Evolutionary conservation across 176 grass and related monocot genomes (phyloP).

Genomic region (Raddia distichophylla): DNA sequence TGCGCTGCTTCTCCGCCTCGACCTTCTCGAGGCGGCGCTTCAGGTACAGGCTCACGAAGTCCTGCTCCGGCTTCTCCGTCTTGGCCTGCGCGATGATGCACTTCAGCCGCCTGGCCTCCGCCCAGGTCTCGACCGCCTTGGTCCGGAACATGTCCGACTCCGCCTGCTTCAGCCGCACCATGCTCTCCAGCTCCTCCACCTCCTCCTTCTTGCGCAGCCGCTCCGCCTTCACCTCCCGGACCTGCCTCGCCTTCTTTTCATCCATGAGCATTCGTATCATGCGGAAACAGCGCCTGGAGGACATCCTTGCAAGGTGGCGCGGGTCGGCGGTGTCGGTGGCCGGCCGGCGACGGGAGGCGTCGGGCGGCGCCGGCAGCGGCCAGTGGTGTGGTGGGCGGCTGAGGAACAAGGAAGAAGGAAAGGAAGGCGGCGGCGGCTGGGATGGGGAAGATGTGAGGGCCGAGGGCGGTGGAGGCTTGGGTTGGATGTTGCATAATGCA

Average conservation of each 20-base stretch:
- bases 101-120: constrained; percentile 78
- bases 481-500: too few species aligned
- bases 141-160: constrained; percentile 92
- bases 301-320: too few species aligned
- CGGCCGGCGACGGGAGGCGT: too few species aligned
- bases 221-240: constrained; percentile 53
- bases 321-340: too few species aligned
- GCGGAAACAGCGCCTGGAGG: too few species aligned
- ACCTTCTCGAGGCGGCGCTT: constrained; percentile 84
- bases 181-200: constrained; percentile 81
- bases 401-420: too few species aligned
- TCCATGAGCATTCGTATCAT: constrained; percentile 27
- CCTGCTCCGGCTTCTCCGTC: constrained; percentile 72
- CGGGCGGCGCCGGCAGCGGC: too few species aligned
- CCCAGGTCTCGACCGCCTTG: constrained; percentile 72
- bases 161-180: constrained; percentile 68
- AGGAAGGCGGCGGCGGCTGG: too few species aligned
- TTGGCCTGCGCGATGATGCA: constrained; percentile 62
- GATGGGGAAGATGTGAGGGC: too few species aligned
- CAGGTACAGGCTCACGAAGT: constrained; percentile 77
- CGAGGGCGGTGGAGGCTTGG: too few species aligned
- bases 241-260: constrained; percentile 59
- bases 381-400: too few species aligned
- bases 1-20: constrained; percentile 80
- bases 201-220: constrained; percentile 55